Evolutionary conservation across 1,139 yeast species (phyloP), one percentile per base, ranked within the genome.

Genomic region (Pichia sp.): DNA sequence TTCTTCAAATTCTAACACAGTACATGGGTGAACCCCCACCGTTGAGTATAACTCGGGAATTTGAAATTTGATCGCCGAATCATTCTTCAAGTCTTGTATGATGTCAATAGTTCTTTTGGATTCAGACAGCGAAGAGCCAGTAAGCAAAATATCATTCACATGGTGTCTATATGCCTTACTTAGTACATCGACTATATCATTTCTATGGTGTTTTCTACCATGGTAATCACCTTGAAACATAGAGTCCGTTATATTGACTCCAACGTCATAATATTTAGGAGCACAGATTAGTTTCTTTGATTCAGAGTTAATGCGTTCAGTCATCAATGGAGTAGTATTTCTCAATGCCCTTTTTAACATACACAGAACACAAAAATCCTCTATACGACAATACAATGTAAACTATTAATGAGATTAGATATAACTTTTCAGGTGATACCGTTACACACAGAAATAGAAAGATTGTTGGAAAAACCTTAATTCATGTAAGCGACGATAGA

Each of bases 11-110:
- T 77, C 82, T 23, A 79, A 73, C 0, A 87, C 95, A 26, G 82
- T 69, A 62, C 97, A 90, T 1, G 98, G 98, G 64, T 92, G 98
- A 1, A 90, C 95, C 9, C 98, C 98, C 1, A 81, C 92, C 0
- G 98, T 92, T 16, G 85, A 77, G 51, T 67, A 71, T 42, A 81
- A 66, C 26, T 62, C 33, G 3, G 64, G 64, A 34, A 41, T 61
- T 7, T 44, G 26, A 11, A 11, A 11, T 32, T 36, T 16, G 7
- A 29, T 9, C 5, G 4, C 11, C 8, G 16, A 10, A 32, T 26
- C 29, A 52, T 59, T 65, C 62, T 27, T 68, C 58, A 29, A 75
- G 5, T 64, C 69, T 35, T 61, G 54, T 26, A 75, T 72, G 34
- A 81, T 52, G 23, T 67, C 67, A 4, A 78, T 54, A 0, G 81